Percentiles rank a stretch among this genome's conserved stretches.
These are phyloP conservation scores for Apiotrichum montevideense DNA, from an alignment of 1,284 basidiomycete species.

Conservation along the genomic window DNA sequence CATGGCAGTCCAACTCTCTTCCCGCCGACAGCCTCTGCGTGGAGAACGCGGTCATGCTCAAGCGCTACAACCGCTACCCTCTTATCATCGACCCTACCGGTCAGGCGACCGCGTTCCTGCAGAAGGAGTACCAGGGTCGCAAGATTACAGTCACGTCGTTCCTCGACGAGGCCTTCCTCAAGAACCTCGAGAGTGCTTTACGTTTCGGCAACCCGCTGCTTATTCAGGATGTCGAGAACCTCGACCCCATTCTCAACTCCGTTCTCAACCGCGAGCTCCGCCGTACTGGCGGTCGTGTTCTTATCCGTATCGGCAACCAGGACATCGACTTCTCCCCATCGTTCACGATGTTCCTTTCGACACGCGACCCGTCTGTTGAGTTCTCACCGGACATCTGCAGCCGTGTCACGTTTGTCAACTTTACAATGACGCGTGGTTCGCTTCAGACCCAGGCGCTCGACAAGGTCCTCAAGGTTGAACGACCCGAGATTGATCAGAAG, in stretches of 20 bases:
- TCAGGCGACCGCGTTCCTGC: slow-evolving; percentile 90
- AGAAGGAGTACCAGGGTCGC: slow-evolving; percentile 90
- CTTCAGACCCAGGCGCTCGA: slow-evolving; percentile 96
- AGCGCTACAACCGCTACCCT: slow-evolving; percentile 95
- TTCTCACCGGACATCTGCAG: slow-evolving; percentile 98
- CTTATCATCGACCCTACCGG: slow-evolving; percentile 98
- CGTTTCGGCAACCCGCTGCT: slow-evolving; percentile 97
- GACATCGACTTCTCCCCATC: slow-evolving; percentile 99
- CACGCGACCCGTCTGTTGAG: slow-evolving; percentile 92
- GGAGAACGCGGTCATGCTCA: slow-evolving; percentile 99
- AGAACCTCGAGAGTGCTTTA: slow-evolving; percentile 95
- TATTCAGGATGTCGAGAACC: slow-evolving; percentile 95
- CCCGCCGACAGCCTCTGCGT: slow-evolving; percentile 93
- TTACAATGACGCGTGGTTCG: slow-evolving; percentile 98
- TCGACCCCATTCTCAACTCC: slow-evolving; percentile 96
- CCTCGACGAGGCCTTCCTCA: slow-evolving; percentile 96
- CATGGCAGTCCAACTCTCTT: slow-evolving; percentile 90
- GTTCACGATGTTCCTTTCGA: slow-evolving; percentile 98
- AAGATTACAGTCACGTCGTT: slow-evolving; percentile 99
- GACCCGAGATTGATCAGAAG: slow-evolving; percentile 94
- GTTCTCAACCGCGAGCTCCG: slow-evolving; percentile 96
- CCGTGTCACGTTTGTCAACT: slow-evolving; percentile 98
- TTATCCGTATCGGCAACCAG: slow-evolving; percentile 96
- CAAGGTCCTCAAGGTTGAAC: slow-evolving; percentile 92
- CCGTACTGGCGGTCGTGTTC: slow-evolving; percentile 89